These are phyloP conservation scores for Kuraishia cidri DNA, from an alignment of 805 yeast species.

Conservation along the genomic window DNA sequence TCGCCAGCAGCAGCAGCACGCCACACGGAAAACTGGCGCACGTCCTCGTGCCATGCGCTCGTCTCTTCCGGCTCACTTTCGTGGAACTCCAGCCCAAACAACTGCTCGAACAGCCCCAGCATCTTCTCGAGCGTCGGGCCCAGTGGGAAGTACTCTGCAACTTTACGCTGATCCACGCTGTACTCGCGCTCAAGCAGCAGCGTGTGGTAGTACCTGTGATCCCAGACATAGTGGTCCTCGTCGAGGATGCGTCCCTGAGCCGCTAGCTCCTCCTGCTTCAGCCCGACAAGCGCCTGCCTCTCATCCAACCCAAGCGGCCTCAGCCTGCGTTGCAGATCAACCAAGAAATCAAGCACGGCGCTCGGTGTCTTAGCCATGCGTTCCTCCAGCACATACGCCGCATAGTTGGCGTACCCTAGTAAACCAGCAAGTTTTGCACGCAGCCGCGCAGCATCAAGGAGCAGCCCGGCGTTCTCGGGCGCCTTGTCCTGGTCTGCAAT, in stretches of 20 bases:
- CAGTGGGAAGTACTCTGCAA: constrained; percentile 74
- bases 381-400: constrained; percentile 65
- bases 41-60: constrained; percentile 73
- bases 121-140: constrained; percentile 57
- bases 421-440: constrained; percentile 54
- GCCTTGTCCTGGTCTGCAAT: constrained; percentile 62
- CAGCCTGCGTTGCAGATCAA: constrained; percentile 51
- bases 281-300: constrained; percentile 29
- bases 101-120: constrained; percentile 61
- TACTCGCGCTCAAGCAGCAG: constrained; percentile 57
- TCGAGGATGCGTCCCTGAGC: constrained; percentile 28
- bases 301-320: constrained; percentile 53
- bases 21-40: constrained; percentile 67
- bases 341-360: constrained; percentile 51
- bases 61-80: constrained; percentile 30
- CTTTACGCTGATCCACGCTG: constrained; percentile 61
- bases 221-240: constrained; percentile 58
- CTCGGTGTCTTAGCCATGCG: constrained; percentile 71
- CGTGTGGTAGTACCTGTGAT: constrained; percentile 58
- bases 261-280: constrained; percentile 44
- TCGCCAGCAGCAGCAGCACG: constrained; percentile 35
- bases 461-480: constrained; percentile 52
- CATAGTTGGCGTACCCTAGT: constrained; percentile 60
- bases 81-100: constrained; percentile 62
- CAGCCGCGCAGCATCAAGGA: constrained; percentile 49